These are phyloP conservation scores for Choiromyces venosus DNA, from an alignment of 495 filamentous ascomycete genomes.

Conservation along the genomic window DNA sequence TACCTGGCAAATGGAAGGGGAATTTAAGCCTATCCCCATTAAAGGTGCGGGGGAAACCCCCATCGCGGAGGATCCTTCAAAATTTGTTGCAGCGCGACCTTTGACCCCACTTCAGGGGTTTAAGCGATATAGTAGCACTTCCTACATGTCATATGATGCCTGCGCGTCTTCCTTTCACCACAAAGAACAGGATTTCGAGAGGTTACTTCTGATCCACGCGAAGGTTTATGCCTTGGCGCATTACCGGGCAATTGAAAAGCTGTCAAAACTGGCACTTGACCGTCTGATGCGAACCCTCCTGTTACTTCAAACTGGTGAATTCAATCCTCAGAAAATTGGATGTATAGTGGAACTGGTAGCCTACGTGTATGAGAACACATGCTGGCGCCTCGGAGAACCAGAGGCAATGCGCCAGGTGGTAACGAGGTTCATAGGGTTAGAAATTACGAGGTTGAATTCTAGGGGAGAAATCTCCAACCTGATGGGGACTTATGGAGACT, in stretches of 20 bases:
- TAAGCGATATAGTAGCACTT: not conserved
- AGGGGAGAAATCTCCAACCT: not conserved
- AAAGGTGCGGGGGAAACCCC: not conserved
- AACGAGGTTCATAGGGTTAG: slow-evolving; percentile 9
- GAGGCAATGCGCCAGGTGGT: slow-evolving; percentile 10
- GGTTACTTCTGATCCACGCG: slow-evolving; percentile 6
- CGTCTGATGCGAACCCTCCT: slow-evolving; percentile 10
- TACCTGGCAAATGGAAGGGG: slow-evolving; percentile 55
- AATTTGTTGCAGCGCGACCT: not conserved
- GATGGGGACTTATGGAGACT: slow-evolving; percentile 3
- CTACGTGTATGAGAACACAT: slow-evolving; percentile 18
- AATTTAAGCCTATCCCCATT: not conserved
- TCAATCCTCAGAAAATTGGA: not conserved
- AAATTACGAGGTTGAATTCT: slow-evolving; percentile 5
- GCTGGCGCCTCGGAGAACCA: not conserved
- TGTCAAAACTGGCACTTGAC: slow-evolving; percentile 2
- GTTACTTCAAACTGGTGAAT: not conserved
- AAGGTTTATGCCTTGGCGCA: slow-evolving; percentile 19
- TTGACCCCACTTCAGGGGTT: not conserved
- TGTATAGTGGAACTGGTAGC: not conserved
- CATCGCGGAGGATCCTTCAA: not conserved
- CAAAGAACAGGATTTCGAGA: not conserved
- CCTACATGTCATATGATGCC: not conserved
- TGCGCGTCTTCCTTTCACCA: not conserved
- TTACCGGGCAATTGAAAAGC: not conserved